Percentiles rank a stretch among this genome's conserved stretches.
Evolutionary conservation across 768 basidiomycete genomes (phyloP).

Genomic region (Inosperma sp.): DNA sequence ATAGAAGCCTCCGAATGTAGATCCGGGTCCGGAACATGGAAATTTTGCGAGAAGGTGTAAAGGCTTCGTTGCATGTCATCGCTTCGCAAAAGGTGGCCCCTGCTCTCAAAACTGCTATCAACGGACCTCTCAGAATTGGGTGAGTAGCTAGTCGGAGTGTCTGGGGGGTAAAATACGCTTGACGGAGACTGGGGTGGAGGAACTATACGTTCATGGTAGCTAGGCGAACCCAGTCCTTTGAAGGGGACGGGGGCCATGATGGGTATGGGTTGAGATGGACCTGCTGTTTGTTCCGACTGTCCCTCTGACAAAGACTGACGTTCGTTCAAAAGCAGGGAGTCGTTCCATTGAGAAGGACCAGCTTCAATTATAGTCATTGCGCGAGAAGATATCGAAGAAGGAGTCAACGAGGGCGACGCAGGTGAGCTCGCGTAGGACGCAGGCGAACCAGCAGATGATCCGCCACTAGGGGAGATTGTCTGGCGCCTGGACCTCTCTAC

Average conservation of each 20-base stretch:
- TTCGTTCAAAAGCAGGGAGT: conserved; percentile 48
- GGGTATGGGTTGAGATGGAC: conserved; percentile 43
- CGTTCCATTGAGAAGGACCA: conserved; percentile 45
- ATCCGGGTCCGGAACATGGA: conserved; percentile 37
- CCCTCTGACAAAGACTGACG: conserved; percentile 1
- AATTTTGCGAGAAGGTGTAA: conserved; percentile 51
- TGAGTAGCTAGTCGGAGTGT: conserved; percentile 38
- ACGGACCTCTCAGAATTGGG: conserved; percentile 50
- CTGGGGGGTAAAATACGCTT: conserved; percentile 36
- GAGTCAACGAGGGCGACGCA: conserved; percentile 54
- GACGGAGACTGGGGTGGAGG: conserved; percentile 42
- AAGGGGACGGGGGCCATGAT: conserved; percentile 46
- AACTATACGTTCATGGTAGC: conserved; percentile 36
- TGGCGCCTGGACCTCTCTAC: conserved; percentile 34
- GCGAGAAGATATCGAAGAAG: conserved; percentile 37
- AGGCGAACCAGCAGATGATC: conserved; percentile 43
- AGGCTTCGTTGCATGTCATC: conserved; percentile 39
- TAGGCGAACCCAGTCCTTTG: conserved; percentile 43
- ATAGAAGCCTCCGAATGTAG: conserved; percentile 29
- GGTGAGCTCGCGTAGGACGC: conserved; percentile 52
- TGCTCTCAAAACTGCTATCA: conserved; percentile 42
- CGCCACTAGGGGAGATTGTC: conserved; percentile 36
- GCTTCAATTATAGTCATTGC: conserved; percentile 46
- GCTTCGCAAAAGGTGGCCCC: conserved; percentile 39
- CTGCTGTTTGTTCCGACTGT: conserved; percentile 3